phyloP scores from a whole-genome alignment of 2,329 filamentous ascomycete species.

The Beauveria varroae region DNA sequence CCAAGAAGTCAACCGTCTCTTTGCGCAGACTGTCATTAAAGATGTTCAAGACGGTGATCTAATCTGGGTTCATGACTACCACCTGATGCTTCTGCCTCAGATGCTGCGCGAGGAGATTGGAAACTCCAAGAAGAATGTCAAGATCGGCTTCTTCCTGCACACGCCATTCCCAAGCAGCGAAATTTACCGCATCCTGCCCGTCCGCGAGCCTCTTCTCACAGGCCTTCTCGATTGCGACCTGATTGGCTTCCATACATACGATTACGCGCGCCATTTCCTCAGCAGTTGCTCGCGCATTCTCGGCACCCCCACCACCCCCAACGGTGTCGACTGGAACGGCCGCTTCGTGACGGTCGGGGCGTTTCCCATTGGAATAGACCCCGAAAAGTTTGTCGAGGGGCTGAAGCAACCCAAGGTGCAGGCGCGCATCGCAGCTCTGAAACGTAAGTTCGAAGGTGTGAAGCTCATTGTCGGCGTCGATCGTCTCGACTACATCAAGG shows the following conservation, averaged over 20 bases:
- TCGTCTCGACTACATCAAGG: constrained; percentile 97
- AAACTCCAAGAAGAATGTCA: constrained; percentile 76
- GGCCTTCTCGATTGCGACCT: constrained; percentile 90
- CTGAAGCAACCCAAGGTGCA: constrained; percentile 79
- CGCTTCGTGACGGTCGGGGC: constrained; percentile 87
- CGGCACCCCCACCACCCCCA: constrained; percentile 73
- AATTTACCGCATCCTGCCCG: constrained; percentile 91
- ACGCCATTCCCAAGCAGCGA: constrained; percentile 96
- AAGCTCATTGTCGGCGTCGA: constrained; percentile 97
- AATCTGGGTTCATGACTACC: constrained; percentile 98
- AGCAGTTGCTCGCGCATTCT: constrained; percentile 94
- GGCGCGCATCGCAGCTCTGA: constrained; percentile 75
- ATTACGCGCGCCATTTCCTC: constrained; percentile 96
- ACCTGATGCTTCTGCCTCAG: constrained; percentile 91
- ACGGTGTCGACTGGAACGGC: constrained; percentile 84
- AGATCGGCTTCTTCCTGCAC: constrained; percentile 97
- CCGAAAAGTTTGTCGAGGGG: constrained; percentile 89
- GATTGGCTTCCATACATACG: constrained; percentile 97
- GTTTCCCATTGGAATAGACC: constrained; percentile 96
- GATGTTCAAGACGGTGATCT: constrained; percentile 90
- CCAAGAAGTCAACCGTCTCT: constrained; percentile 84
- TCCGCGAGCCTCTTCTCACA: constrained; percentile 78
- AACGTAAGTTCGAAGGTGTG: constrained; percentile 88
- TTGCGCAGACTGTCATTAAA: constrained; percentile 78
- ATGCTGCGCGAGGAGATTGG: constrained; percentile 91